Conservation (phyloP, 163 green algal species). For the Chlamydomonas reinhardtii region DNA sequence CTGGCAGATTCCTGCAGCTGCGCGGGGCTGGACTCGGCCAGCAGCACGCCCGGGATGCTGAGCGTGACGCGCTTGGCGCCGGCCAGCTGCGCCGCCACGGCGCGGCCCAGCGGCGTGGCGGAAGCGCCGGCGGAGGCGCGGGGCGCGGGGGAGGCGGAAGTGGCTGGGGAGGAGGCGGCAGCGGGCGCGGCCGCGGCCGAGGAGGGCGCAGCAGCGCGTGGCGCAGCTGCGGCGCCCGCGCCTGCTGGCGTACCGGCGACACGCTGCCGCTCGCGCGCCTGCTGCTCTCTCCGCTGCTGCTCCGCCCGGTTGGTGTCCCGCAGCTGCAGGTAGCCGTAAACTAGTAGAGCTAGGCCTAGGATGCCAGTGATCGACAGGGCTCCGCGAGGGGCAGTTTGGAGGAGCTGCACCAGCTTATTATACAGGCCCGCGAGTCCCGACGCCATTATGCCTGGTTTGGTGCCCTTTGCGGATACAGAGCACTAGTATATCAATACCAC, state of each 20-base stretch:
- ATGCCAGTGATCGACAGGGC: conserved; percentile 71
- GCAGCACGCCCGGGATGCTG: conserved; percentile 73
- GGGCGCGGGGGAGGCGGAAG: background rate
- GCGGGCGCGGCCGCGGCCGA: background rate
- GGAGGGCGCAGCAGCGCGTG: too few relatives aligned
- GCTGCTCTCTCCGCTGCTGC: conserved; percentile 31
- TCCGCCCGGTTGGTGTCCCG: conserved; percentile 20
- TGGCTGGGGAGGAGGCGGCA: background rate
- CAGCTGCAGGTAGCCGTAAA: conserved; percentile 61
- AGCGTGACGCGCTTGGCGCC: conserved; percentile 74
- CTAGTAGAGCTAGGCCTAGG: conserved; percentile 73
- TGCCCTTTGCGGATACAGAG: too few relatives aligned
- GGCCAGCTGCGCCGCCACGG: conserved; percentile 56
- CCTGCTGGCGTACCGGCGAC: too few relatives aligned
- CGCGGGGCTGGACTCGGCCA: conserved; percentile 63
- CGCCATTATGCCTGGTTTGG: too few relatives aligned
- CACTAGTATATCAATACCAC: too few relatives aligned
- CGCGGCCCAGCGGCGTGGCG: conserved; percentile 29
- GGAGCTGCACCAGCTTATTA: conserved; percentile 2
- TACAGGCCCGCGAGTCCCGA: background rate
- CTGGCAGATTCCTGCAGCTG: conserved; percentile 70
- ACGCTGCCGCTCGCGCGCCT: conserved; percentile 1
- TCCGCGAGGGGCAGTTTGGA: conserved; percentile 17
- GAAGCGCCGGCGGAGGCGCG: background rate
- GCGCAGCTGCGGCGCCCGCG: too few relatives aligned